Conservation (phyloP, 345 rosid species). For the Eucalyptus shirleyi region DNA sequence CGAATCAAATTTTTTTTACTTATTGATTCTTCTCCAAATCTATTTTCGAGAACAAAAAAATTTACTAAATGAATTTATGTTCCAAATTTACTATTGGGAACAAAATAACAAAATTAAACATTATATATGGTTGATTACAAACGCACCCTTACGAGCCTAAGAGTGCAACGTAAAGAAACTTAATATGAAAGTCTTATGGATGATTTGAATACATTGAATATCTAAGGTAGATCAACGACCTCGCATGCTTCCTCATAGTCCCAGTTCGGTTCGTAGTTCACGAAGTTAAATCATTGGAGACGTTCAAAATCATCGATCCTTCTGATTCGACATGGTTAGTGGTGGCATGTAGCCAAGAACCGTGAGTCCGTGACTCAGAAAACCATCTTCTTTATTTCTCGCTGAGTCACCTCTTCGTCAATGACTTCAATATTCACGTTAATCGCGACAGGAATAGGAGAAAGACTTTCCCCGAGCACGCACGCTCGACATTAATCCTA, state of each 20-base stretch:
- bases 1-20: no score
- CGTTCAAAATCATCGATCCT: not conserved
- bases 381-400: not conserved
- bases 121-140: no score
- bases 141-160: rapidly evolving
- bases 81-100: rapidly evolving
- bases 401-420: not conserved
- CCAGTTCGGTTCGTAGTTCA: not conserved
- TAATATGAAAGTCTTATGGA: not conserved
- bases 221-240: not conserved
- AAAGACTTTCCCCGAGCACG: not conserved
- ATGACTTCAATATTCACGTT: not conserved
- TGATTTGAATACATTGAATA: not conserved
- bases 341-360: not conserved
- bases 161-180: no score
- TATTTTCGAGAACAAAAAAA: rapidly evolving
- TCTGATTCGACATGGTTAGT: not conserved
- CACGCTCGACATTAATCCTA: not conserved
- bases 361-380: not conserved
- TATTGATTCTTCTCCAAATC: rapidly evolving
- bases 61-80: rapidly evolving
- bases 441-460: not conserved
- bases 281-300: not conserved
- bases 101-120: no score
- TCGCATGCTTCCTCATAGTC: not conserved